Base-by-base conservation (phyloP, 1,284 basidiomycete species). In the Ganoderma sp. region DNA sequence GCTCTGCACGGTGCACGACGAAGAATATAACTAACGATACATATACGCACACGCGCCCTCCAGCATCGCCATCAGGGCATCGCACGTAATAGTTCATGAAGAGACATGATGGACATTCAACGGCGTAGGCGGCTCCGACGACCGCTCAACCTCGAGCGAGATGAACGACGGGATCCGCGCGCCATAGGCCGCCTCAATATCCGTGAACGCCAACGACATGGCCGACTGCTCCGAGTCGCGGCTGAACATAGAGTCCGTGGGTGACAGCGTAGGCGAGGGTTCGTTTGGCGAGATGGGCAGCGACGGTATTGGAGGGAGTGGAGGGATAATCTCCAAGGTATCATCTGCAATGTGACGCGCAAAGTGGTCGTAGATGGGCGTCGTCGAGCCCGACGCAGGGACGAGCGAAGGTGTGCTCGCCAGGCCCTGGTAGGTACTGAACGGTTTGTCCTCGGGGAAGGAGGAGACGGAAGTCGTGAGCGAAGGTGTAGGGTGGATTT, bases 341-440 rank as follows among this genome's bases (percentile, higher is more conserved):
- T 50, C 63, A 42, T 67, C 62, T 22, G 45, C 32, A 19, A 41
- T 50, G 19, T 62, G 43, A 28, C 63, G 63, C 7, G 57, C 9
- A 59, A 67, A 67, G 62, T 63, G 67, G 28, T 67, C 63, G 67
- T 67, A 57, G 19, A 67, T 67, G 48, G 63, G 67, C 48, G 67
- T 67, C 6, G 66, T 62, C 61, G 61, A 63, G 28, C 61, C 37
- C 2, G 62, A 41, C n/a, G 52, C 62, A 15, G 62, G 39, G 2
- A 50, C 43, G 28, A 61, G 58, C 14, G 67, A 64, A 14, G 67
- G 63, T 10, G 62, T 39, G 63, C 63, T 64, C 5, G 28, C 62
- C 48, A 67, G 63, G 1, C 58, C 62, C 14, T 59, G 58, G 63
- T 67, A 67, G 17, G 62, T 61, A 50, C 28, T 48, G 25, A 67